phyloP scores from a whole-genome alignment of 2,329 filamentous ascomycete genomes.

The Cadophora gregata region DNA sequence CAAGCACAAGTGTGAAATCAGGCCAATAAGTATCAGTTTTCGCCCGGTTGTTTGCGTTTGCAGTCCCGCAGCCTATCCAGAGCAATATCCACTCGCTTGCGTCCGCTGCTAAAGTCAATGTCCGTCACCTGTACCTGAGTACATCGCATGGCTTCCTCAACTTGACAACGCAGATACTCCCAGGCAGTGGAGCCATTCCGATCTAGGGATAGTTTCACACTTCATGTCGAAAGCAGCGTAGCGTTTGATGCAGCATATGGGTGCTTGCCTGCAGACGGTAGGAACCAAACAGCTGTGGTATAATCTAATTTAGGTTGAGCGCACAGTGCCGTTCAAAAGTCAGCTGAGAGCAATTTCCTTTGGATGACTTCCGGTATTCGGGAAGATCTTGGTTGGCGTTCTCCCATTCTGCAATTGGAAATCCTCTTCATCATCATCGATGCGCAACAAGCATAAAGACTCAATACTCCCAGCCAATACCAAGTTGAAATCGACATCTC shows the following conservation, averaged over 20 bases:
- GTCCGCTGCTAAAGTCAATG: conserved; percentile 17
- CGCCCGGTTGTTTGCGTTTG: conserved; percentile 28
- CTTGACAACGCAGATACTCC: conserved; percentile 12
- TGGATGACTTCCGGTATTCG: conserved; percentile 11
- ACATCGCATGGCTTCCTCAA: conserved; percentile 18
- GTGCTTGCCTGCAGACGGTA: conserved; percentile 28
- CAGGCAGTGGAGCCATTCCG: conserved; percentile 15
- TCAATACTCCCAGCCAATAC: conserved; percentile 4
- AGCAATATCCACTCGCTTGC: conserved; percentile 19
- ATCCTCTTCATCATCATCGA: background rate
- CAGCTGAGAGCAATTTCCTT: conserved; percentile 28
- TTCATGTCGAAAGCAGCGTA: conserved; percentile 9
- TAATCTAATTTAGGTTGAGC: conserved; percentile 18
- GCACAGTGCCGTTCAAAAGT: conserved; percentile 24
- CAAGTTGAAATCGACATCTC: background rate
- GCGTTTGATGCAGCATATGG: conserved; percentile 18
- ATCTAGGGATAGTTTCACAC: conserved; percentile 25
- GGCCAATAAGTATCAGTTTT: conserved; percentile 18
- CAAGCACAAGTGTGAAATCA: conserved; percentile 21
- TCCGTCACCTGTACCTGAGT: conserved; percentile 9
- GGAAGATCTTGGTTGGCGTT: conserved; percentile 15
- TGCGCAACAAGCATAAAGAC: conserved; percentile 12
- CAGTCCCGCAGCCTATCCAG: conserved; percentile 25
- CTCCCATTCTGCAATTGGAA: conserved; percentile 14
- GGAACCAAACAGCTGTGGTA: conserved; percentile 25